Base-by-base conservation (phyloP, 495 filamentous ascomycete genomes). In the Neurospora terricola region DNA sequence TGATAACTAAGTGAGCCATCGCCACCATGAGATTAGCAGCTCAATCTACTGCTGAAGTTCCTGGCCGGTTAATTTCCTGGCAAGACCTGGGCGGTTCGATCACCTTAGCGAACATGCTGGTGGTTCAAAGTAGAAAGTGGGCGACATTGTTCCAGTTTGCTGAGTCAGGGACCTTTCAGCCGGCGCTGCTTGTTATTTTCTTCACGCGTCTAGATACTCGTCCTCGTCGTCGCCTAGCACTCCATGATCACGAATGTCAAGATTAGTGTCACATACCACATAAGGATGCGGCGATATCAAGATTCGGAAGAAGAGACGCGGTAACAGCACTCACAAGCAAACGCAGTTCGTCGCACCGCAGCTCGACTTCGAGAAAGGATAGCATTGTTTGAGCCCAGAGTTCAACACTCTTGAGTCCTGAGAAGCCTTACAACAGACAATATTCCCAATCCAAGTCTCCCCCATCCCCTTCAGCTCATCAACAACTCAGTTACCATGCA, bases 401-500 rank as follows among this genome's bases (percentile, higher is more conserved):
- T 2, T 27, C 4, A 59, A 59, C 21, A 34, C 3, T 66, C 54
- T 16, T 8, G 11, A 34, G 27, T 12, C 54, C 2, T 66, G 14
- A 66, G 6, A 34, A 18, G 1, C 12, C 23, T 59, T 27, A 66
- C 27, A 36, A 6, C 6, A 1, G 54, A 34, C 12, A 66, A 34
- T 34, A 34, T 34, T 2, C 5, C 54, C 23, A 48, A 21, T 1
- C 3, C 54, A 66, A 8, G 3, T 34, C 54, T 34, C 18, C 27
- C 54, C 2, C 3, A 18, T 66, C 27, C 3, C 0, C 27, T 23
- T 21, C 48, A 27, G 10, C 1, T 62, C 40, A 12, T 69, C 40
- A 37, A 69, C 73, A 34, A 34, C 54, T 66, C 54, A 66, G 14
- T 34, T 66, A 66, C 27, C 27, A 40, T 76, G 76, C 68, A 84